A percentile compares a stretch with the other conserved stretches of the same genome.
phyloP scores from a whole-genome alignment of 192 early-diverging fungal genomes.

The Backusella westeae region DNA sequence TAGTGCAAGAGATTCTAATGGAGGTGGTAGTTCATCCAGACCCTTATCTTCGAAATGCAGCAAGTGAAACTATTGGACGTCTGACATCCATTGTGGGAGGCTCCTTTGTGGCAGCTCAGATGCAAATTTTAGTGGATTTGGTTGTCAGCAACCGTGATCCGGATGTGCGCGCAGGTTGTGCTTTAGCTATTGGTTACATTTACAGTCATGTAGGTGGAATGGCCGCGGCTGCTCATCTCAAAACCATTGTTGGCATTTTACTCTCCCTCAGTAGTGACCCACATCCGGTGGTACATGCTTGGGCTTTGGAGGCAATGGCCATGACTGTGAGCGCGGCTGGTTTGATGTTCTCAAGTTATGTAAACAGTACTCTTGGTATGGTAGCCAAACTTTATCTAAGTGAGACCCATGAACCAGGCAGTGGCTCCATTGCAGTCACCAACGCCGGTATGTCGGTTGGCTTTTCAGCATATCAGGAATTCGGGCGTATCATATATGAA shows the following conservation, averaged over 20 bases:
- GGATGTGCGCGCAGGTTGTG: conserved; percentile 90
- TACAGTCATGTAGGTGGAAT: conserved; percentile 89
- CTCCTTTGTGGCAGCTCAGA: conserved; percentile 65
- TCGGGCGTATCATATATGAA: conserved; percentile 89
- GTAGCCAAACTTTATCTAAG: conserved; percentile 87
- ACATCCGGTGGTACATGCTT: conserved; percentile 91
- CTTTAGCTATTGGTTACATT: conserved; percentile 86
- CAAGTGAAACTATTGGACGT: conserved; percentile 81
- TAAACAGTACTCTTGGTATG: conserved; percentile 81
- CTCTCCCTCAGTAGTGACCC: conserved; percentile 89
- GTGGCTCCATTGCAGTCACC: conserved; percentile 61
- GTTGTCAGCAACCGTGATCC: conserved; percentile 92
- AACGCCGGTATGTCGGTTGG: conserved; percentile 58
- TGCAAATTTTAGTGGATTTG: conserved; percentile 78
- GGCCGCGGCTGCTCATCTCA: conserved; percentile 77
- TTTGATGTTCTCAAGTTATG: conserved; percentile 88
- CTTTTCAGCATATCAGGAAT: conserved; percentile 63
- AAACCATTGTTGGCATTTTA: conserved; percentile 86
- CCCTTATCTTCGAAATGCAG: conserved; percentile 66
- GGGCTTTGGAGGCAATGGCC: conserved; percentile 85
- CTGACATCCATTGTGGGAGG: conserved; percentile 69
- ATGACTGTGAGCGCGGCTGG: conserved; percentile 87
- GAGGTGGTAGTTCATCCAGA: conserved; percentile 70
- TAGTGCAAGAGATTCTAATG: conserved; percentile 42
- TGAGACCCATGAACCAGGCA: conserved; percentile 78